Base-by-base conservation (phyloP, 805 yeast species). In the Candida peoriensis region DNA sequence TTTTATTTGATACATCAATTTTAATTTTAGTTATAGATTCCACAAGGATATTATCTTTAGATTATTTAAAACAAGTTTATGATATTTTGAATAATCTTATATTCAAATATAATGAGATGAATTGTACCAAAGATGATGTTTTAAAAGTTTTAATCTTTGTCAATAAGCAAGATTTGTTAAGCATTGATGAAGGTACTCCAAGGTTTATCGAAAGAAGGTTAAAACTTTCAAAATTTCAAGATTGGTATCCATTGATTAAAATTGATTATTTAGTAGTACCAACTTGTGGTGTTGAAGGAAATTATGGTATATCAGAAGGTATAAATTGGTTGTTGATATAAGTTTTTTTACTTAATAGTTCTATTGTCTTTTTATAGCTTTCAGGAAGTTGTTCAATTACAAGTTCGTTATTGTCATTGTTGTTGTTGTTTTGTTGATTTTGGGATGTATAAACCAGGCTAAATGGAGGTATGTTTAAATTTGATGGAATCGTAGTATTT, bases 391-490 rank as follows among this genome's bases (percentile, higher is more conserved):
- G 12, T 22, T 33, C 32, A 32, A 42, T 34, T 18, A 12, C 13
- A 11, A 38, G 16, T n/a, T 24, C 23, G 26, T 34, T 48, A 33
- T 18, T 31, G 13, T 7, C 20, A 33, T 12, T 30, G 30, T 26
- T 24, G 8, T 18, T 33, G 18, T 15, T 15, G 26, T 18, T 2
- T 6, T 9, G 10, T 10, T 17, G 33, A 31, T 15, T 18, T 13
- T 14, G 30, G 30, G 8, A 16, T 19, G 11, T 11, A 21, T 25
- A 37, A 13, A 74, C 78, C 20, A 62, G 54, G 24, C 73, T 63
- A 42, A 65, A 75, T 0, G 80, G 75, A 3, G 81, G 78, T n/a
- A 75, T 59, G 17, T 68, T 64, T 38, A 53, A 52, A 12, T 58
- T 60, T 3, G 62, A 55, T 0, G 77, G 76, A 3, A 76, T 42